Conservation (phyloP, 176 grass and related monocot genomes). For the Aegilops speltoides region DNA sequence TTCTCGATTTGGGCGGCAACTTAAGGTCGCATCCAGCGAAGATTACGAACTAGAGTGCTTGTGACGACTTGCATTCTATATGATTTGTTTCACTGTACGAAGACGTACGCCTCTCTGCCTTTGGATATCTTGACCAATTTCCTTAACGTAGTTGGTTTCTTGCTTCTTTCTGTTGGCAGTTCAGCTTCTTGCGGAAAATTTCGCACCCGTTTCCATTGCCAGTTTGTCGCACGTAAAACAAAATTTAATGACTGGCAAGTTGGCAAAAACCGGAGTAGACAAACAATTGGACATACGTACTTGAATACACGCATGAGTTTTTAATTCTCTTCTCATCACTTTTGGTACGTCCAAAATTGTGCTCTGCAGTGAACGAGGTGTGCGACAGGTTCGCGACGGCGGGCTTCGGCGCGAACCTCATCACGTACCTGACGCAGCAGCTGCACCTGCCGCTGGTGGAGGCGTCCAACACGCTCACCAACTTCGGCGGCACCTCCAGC, state of each 20-base stretch:
- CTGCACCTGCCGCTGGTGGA: constrained; percentile 70
- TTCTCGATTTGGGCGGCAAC: neutral
- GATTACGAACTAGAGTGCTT: neutral
- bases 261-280: neutral
- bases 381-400: constrained; percentile 59
- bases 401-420: constrained; percentile 65
- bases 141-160: neutral
- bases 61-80: neutral
- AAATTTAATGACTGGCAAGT: neutral
- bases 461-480: constrained; percentile 71
- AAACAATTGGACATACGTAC: neutral
- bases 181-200: neutral
- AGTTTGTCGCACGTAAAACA: neutral
- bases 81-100: neutral
- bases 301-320: neutral
- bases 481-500: constrained; percentile 61
- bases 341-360: neutral
- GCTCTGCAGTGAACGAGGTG: constrained; percentile 56
- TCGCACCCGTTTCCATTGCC: neutral
- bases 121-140: neutral
- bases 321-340: neutral
- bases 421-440: constrained; percentile 72
- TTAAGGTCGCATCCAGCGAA: neutral
- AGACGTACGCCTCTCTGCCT: neutral
- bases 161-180: neutral